phyloP scores from a whole-genome alignment of 768 basidiomycete genomes.

The Crepidotus variabilis region DNA sequence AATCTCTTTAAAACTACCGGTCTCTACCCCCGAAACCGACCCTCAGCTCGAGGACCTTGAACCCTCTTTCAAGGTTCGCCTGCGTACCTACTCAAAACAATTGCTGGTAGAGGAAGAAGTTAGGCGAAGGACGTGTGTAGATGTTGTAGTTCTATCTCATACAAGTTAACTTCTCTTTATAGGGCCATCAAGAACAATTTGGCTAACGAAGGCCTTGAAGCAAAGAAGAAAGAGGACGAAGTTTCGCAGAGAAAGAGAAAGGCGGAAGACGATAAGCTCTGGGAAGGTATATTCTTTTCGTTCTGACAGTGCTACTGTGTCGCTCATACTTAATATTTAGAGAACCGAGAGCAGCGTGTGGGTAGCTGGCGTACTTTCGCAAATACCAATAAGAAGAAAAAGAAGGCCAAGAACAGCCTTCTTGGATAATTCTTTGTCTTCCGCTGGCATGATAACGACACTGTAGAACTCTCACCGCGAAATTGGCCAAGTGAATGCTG shows the following conservation, averaged over 20 bases:
- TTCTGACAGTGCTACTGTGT: neutral
- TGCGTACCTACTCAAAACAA: constrained; percentile 75
- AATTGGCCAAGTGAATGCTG: neutral
- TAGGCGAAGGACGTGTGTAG: constrained; percentile 70
- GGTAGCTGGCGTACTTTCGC: constrained; percentile 80
- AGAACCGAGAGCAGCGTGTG: constrained; percentile 76
- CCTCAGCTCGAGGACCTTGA: constrained; percentile 48
- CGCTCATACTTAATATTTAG: constrained; percentile 26
- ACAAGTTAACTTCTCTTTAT: constrained; percentile 3
- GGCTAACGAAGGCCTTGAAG: constrained; percentile 89
- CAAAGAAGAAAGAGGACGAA: constrained; percentile 91
- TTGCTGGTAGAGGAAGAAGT: constrained; percentile 89
- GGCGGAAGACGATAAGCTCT: constrained; percentile 80
- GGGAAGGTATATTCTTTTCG: constrained; percentile 66
- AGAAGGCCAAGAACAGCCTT: constrained; percentile 64
- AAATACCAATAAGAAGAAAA: constrained; percentile 74
- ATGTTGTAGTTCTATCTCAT: neutral
- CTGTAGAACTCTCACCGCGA: neutral
- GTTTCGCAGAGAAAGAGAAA: constrained; percentile 75
- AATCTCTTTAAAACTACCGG: constrained; percentile 57
- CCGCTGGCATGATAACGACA: neutral
- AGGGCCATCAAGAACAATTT: constrained; percentile 89
- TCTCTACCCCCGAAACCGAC: constrained; percentile 56
- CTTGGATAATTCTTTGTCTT: constrained; percentile 47
- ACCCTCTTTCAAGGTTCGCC: constrained; percentile 64